Evolutionary conservation across 495 filamentous ascomycete species (phyloP).

Genomic region (Penicillium maclennaniae): DNA sequence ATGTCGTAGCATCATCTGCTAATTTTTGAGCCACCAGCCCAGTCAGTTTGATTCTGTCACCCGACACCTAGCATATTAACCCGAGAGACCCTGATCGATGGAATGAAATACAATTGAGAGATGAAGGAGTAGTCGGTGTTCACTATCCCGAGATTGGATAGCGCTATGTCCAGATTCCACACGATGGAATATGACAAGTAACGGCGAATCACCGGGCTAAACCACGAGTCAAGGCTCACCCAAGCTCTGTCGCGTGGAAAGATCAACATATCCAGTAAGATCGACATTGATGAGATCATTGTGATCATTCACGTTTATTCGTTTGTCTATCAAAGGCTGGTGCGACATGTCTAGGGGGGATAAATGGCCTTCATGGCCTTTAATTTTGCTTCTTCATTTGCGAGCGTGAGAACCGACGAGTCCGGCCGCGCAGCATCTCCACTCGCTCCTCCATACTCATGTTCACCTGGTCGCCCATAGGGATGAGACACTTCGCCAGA

Average conservation of each 20-base stretch:
- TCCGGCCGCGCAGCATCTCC: slow-evolving; percentile 59
- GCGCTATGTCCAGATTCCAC: too few relatives aligned
- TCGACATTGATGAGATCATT: not conserved
- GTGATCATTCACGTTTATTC: not conserved
- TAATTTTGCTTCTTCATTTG: slow-evolving; percentile 47
- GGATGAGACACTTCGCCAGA: slow-evolving; percentile 61
- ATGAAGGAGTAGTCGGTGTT: too few relatives aligned
- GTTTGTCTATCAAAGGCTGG: not conserved
- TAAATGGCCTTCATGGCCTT: slow-evolving; percentile 10
- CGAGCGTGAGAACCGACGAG: slow-evolving; percentile 51
- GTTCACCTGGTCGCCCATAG: slow-evolving; percentile 61
- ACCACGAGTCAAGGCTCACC: not conserved
- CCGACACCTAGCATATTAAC: too few relatives aligned
- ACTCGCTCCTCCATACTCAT: slow-evolving; percentile 58
- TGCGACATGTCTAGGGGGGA: not conserved
- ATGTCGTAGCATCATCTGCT: not conserved
- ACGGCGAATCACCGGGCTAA: not conserved
- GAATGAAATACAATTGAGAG: too few relatives aligned
- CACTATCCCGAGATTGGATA: too few relatives aligned
- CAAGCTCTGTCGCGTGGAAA: not conserved
- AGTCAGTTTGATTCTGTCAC: too few relatives aligned
- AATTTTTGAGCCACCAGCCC: too few relatives aligned
- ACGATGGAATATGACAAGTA: not conserved
- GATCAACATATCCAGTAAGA: not conserved
- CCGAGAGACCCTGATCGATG: too few relatives aligned